Evolutionary conservation across 2,329 filamentous ascomycete species (phyloP).

Genomic region (Neopestalotiopsis rosae): DNA sequence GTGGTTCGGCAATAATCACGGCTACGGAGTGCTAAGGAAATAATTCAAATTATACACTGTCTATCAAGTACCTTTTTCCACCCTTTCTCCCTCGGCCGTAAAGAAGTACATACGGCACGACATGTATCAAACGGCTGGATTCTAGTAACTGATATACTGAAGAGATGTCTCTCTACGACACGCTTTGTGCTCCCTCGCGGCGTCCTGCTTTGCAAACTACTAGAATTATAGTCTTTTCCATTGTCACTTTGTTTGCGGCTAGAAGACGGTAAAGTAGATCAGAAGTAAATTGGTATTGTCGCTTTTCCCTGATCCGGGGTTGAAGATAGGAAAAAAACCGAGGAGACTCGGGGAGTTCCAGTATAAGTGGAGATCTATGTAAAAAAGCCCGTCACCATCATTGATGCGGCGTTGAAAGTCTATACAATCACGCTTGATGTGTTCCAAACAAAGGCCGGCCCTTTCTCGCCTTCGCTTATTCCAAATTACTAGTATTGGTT

Average conservation of each 20-base stretch:
- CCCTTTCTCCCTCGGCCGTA: background rate
- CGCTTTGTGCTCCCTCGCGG: too few species aligned
- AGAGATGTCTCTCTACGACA: too few species aligned
- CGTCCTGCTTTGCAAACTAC: too few species aligned
- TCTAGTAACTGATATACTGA: too few species aligned
- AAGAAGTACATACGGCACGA: too few species aligned
- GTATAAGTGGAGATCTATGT: constrained; percentile 32
- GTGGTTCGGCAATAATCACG: background rate
- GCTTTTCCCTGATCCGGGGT: constrained; percentile 17
- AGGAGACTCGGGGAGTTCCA: constrained; percentile 16
- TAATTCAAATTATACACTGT: background rate
- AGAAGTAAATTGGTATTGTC: constrained; percentile 18
- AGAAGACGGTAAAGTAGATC: background rate
- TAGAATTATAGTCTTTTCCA: too few species aligned
- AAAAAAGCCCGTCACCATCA: constrained; percentile 21
- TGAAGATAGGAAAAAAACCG: constrained; percentile 8
- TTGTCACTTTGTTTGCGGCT: too few species aligned
- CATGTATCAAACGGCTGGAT: too few species aligned
- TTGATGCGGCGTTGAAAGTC: constrained; percentile 33
- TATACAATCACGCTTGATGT: constrained; percentile 29
- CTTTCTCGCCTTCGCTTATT: constrained; percentile 24
- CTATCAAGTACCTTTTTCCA: background rate
- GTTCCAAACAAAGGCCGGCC: constrained; percentile 19
- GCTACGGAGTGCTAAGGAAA: background rate
- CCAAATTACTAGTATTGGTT: constrained; percentile 29